Evolutionary conservation across 2,329 filamentous ascomycete species (phyloP), one percentile per base, ranked within the genome.

Genomic region (Cercospora nicotianae): DNA sequence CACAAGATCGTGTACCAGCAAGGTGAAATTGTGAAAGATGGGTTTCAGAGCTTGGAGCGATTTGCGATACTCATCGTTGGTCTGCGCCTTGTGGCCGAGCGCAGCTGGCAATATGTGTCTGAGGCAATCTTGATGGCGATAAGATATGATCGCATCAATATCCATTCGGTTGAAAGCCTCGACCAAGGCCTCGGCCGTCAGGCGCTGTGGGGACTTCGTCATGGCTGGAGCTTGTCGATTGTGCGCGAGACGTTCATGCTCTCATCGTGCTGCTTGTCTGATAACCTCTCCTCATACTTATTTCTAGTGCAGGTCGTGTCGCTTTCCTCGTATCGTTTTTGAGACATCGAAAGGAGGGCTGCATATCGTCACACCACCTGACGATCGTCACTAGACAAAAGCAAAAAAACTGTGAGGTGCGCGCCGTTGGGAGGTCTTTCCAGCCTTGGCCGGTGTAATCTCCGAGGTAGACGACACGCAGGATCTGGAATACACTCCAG

Each of bases 121-220:
- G 18, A 72, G 48, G 67, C 77, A 78, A 20, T 70, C 63, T 13
- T 75, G 70, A 13, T 73, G 71, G 59, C 77, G 75, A 20, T 73
- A 63, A 45, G 74, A 69, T 55, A 78, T 70, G 60, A 79, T 77
- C 28, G 71, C 63, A 39, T 69, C 63, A 60, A 74, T 71, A 69
- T 78, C 75, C 70, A 76, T 75, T 10, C 65, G 59, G 70, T 78
- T 78, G 70, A 78, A 78, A 42, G 77, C 75, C n/a, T 64, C 67
- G 58, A 78, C 72, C 20, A 79, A 61, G 9, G 70, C 67, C 60
- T 76, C 69, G 26, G 76, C 75, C 2, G 77, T 78, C 65, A 68
- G 70, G 53, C 76, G 74, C 70, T 77, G 73, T 33, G 63, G 64
- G 10, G 76, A 65, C 48, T 64, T 64, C 18, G 61, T 64, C 45